phyloP scores from a whole-genome alignment of 805 yeast genomes.

The Pichia membranifaciens region DNA sequence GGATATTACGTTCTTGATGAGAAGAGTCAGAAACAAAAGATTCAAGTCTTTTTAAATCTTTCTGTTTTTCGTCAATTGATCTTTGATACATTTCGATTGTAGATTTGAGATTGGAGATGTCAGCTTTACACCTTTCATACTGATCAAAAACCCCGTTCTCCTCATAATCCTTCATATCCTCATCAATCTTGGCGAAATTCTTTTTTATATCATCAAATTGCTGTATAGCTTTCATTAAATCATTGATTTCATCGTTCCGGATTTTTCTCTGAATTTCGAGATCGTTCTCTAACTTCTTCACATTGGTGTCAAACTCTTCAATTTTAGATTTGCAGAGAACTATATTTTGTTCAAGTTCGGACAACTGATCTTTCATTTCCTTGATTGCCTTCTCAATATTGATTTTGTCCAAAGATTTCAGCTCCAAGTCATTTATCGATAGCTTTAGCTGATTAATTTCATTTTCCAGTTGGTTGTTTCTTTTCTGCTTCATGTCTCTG shows the following conservation, averaged over 20 bases:
- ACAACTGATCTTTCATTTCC: constrained; percentile 29
- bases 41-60: constrained; percentile 62
- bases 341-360: constrained; percentile 6
- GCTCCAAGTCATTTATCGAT: constrained; percentile 47
- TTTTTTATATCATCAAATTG: constrained; percentile 40
- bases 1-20: constrained; percentile 55
- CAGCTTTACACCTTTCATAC: constrained; percentile 23
- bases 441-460: constrained; percentile 48
- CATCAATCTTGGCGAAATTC: constrained; percentile 37
- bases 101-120: constrained; percentile 1
- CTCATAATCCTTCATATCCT: constrained; percentile 36
- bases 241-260: constrained; percentile 1
- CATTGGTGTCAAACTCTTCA: neutral
- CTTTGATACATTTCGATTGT: constrained; percentile 46
- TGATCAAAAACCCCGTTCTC: constrained; percentile 15
- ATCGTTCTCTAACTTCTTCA: neutral
- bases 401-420: constrained; percentile 41
- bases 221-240: constrained; percentile 10
- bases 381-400: constrained; percentile 35
- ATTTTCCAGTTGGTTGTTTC: constrained; percentile 41
- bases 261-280: neutral
- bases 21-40: constrained; percentile 46
- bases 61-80: constrained; percentile 36
- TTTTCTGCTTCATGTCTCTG: constrained; percentile 41
- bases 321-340: neutral